Base-by-base conservation (phyloP, 1,284 basidiomycete genomes). In the Boletus hoseneyae region DNA sequence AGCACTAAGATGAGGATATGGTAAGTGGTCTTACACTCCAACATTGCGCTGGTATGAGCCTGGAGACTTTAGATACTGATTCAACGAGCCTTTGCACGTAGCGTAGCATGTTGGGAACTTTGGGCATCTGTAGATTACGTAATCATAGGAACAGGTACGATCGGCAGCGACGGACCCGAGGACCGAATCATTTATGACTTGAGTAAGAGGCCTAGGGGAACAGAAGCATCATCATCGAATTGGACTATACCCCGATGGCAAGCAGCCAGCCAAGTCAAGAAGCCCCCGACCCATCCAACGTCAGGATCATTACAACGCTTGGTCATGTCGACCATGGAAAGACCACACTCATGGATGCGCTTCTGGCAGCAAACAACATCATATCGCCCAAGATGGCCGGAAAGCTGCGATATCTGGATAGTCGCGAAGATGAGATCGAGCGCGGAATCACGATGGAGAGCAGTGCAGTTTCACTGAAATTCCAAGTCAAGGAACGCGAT, bases 391-490 rank as follows among this genome's bases (percentile, higher is more conserved):
- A 92, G 40, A 90, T 98, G 84, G 97, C 95, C 0, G 97, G 97
- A 19, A 98, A 97, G 70, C 85, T 99, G 66, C 79, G 97, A 50
- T 99, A 97, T 69, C 76, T 99, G 42, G 97, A 99, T 68, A 93
- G 90, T 52, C 78, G 97, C 57, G 94, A 97, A 66, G 97, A 99
- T 63, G 97, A 99, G 67, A 96, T 99, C 66, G 87, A 98, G 70
- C 76, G 97, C 43, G 97, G 97, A 1, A 99, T 99, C 57, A 99
- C 97, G 0, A 99, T 99, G 96, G 95, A 99, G 71, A 92, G 90
- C 57, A 95, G 92, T 65, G 94, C 97, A 1, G 90, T 94, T 3
- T 93, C 91, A 11, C 73, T 95, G 45, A 82, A 84, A 55, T 96
- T 95, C 60, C 87, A 83, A 47, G 85, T 90, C 57, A 78, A 82